Evolutionary conservation across 768 basidiomycete species (phyloP).

Genomic region (Fibroporia radiculosa): DNA sequence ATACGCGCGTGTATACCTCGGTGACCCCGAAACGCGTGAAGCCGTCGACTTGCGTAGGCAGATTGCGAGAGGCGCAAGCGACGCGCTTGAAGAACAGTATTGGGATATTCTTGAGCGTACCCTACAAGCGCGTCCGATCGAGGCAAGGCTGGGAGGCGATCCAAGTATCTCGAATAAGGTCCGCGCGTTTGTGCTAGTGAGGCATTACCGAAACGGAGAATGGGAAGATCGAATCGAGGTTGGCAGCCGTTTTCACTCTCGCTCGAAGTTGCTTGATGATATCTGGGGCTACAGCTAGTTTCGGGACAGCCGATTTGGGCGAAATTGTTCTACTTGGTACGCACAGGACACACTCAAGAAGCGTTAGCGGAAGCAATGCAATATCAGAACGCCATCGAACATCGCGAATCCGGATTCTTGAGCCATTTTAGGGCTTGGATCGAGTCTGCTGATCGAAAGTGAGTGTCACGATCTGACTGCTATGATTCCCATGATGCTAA

Average conservation of each 20-base stretch:
- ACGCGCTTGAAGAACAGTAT: slow-evolving; percentile 85
- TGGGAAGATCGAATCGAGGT: slow-evolving; percentile 92
- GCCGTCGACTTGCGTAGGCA: slow-evolving; percentile 58
- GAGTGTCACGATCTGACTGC: slow-evolving; percentile 16
- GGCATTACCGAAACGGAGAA: slow-evolving; percentile 69
- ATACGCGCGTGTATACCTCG: slow-evolving; percentile 71
- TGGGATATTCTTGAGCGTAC: slow-evolving; percentile 79
- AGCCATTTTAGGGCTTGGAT: slow-evolving; percentile 80
- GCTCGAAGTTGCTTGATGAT: background rate
- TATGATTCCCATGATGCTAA: background rate
- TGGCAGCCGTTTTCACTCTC: no score
- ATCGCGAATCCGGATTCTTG: slow-evolving; percentile 77
- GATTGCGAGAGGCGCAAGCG: slow-evolving; percentile 70
- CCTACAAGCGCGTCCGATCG: slow-evolving; percentile 71
- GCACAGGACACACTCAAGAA: slow-evolving; percentile 76
- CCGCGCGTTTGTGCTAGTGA: slow-evolving; percentile 76
- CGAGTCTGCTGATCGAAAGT: slow-evolving; percentile 74
- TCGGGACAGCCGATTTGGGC: slow-evolving; percentile 91
- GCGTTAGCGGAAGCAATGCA: slow-evolving; percentile 70
- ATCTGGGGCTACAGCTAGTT: slow-evolving; percentile 47
- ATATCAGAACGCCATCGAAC: slow-evolving; percentile 63
- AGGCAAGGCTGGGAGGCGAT: slow-evolving; percentile 86
- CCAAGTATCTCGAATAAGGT: slow-evolving; percentile 88
- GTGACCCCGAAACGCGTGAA: slow-evolving; percentile 55
- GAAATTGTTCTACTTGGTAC: slow-evolving; percentile 84